These are phyloP conservation scores for Saccharomycopsis malanga DNA, from an alignment of 805 yeast genomes.

Conservation along the genomic window DNA sequence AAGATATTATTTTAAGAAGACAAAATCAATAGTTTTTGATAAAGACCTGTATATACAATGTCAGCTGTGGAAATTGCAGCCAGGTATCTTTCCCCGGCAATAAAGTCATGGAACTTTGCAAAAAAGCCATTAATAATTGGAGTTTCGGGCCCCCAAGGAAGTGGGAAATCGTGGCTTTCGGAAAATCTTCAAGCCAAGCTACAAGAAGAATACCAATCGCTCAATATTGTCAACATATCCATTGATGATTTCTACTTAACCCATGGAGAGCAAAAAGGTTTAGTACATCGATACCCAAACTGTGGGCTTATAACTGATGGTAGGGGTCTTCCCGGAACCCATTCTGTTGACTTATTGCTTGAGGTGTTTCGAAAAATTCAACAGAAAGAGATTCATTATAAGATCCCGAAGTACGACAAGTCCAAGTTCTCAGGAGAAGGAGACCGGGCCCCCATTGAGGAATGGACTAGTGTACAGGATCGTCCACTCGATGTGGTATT, in stretches of 20 bases:
- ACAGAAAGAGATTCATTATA: constrained; percentile 26
- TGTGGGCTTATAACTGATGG: constrained; percentile 57
- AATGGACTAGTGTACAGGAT: constrained; percentile 34
- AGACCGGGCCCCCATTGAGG: constrained; percentile 45
- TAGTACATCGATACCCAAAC: constrained; percentile 35
- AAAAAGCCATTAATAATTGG: constrained; percentile 44
- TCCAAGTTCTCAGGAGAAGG: constrained; percentile 67
- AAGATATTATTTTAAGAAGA: too few relatives aligned
- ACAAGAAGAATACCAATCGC: constrained; percentile 29
- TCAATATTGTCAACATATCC: constrained; percentile 47
- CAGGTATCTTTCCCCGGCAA: constrained; percentile 28
- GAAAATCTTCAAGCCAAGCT: constrained; percentile 33
- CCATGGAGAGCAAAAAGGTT: constrained; percentile 46
- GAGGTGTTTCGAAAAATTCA: constrained; percentile 29
- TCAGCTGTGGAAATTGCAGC: constrained; percentile 7
- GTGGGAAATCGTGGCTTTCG: constrained; percentile 63
- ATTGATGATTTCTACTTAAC: constrained; percentile 84
- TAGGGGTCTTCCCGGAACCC: constrained; percentile 92
- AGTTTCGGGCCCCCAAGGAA: constrained; percentile 71
- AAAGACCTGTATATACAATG: too few relatives aligned
- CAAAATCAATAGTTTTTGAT: too few relatives aligned
- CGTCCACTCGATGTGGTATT: constrained; percentile 55
- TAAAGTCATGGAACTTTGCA: constrained; percentile 28
- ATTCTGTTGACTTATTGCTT: constrained; percentile 51
- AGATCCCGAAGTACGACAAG: constrained; percentile 73